Evolutionary conservation across 495 filamentous ascomycete species (phyloP).

Genomic region (Podospora conica): DNA sequence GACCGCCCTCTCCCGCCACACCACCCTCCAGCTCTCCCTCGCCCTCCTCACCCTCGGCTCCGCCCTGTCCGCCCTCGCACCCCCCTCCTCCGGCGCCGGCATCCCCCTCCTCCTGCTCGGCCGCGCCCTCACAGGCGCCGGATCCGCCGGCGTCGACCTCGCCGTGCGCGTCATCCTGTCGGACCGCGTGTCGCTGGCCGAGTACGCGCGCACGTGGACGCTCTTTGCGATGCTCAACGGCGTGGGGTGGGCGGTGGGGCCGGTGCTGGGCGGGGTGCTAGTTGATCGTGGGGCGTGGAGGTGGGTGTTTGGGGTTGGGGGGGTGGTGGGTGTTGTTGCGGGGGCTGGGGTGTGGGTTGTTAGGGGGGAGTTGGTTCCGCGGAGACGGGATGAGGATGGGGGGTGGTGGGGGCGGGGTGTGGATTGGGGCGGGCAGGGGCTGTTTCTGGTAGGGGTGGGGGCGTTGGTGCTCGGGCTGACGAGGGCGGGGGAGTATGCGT

Average conservation of each 20-base stretch:
- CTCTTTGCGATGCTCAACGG: conserved; percentile 48
- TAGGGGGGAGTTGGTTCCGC: conserved; percentile 36
- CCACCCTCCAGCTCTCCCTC: neutral
- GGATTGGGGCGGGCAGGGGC: conserved; percentile 48
- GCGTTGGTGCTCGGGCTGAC: conserved; percentile 52
- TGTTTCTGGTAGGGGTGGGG: conserved; percentile 56
- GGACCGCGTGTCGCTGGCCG: conserved; percentile 49
- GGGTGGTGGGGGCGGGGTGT: conserved; percentile 23
- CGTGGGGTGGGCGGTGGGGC: conserved; percentile 48
- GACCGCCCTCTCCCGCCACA: conserved; percentile 51
- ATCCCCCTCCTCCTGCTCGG: conserved; percentile 53
- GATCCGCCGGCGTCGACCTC: conserved; percentile 49
- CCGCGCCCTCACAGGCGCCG: conserved; percentile 51
- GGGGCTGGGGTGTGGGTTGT: conserved; percentile 35
- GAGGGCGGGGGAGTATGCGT: conserved; percentile 52
- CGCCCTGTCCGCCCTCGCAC: conserved; percentile 41
- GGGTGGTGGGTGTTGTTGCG: conserved; percentile 37
- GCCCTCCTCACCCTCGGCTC: neutral
- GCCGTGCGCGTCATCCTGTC: conserved; percentile 50
- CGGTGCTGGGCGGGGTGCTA: conserved; percentile 42
- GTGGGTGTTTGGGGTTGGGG: conserved; percentile 57
- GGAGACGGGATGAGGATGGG: neutral
- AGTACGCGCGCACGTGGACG: conserved; percentile 54
- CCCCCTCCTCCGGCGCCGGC: conserved; percentile 44
- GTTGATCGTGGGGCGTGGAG: conserved; percentile 43